Evolutionary conservation across 768 basidiomycete genomes (phyloP), one percentile per base, ranked within the genome.

Genomic region (Cystobasidium ongulense): DNA sequence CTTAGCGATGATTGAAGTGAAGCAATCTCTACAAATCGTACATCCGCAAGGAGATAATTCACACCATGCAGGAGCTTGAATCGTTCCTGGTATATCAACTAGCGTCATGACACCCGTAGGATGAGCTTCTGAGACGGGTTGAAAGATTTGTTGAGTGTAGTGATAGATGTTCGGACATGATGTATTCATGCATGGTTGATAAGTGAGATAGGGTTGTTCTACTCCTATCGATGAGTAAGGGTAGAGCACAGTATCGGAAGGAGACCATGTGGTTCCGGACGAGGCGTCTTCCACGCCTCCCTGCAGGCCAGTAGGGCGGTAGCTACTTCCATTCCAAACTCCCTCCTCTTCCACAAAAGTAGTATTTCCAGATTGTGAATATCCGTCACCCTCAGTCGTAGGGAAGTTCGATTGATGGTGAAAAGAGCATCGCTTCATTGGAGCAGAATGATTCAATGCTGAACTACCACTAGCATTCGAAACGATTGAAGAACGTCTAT

Each of bases 51-150:
- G 68, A 3, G 13, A 25, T 8, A 71, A 4, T 10, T 36, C 31
- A 36, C 50, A 52, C 68, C 68, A 71, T 36, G 68, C 68, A 27
- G 54, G 39, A 43, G 65, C 23, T 25, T n/a, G 68, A 59, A 59
- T 27, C 13, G 29, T 29, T 7, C 33, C 57, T 59, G 25, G 57
- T 35, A 59, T 35, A 11, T 59, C 25, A 29, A 29, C 57, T 27
- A 29, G 21, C 21, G 11, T 31, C 29, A 59, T 59, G 8, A 21
- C 13, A 21, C 57, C 57, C 15, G 63, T 38, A 3, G 63, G 23
- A 13, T 15, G 57, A 8, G 31, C 4, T 15, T 33, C 57, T 23
- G 31, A 10, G 23, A 38, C 31, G 29, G 57, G 36, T 29, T 61
- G 57, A 27, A 15, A 38, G 25, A 61, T 7, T 27, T 38, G 57